These are phyloP conservation scores for Coniochaeta sp. DNA, from an alignment of 2,329 filamentous ascomycete genomes.

Conservation along the genomic window DNA sequence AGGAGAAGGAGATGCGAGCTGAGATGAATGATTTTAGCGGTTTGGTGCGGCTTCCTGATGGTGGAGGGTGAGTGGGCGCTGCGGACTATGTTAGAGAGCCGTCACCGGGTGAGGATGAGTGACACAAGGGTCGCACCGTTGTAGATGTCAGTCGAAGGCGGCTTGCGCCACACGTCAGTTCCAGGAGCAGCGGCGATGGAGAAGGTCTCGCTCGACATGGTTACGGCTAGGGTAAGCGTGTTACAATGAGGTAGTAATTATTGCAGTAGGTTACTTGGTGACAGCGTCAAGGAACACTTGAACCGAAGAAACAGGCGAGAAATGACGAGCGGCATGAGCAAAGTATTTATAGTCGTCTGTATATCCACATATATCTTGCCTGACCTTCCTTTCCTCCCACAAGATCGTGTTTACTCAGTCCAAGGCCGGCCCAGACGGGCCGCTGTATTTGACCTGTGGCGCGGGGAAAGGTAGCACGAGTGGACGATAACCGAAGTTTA, in stretches of 20 bases:
- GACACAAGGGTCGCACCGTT: constrained; percentile 37
- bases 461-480: neutral
- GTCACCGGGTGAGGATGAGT: constrained; percentile 16
- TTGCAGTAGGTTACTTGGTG: neutral
- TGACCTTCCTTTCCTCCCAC: neutral
- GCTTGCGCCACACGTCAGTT: constrained; percentile 74
- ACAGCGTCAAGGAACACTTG: neutral
- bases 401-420: neutral
- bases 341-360: neutral
- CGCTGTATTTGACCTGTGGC: neutral
- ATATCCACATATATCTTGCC: neutral
- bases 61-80: constrained; percentile 9
- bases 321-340: neutral
- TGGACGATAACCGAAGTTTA: neutral
- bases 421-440: neutral
- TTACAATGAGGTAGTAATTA: neutral
- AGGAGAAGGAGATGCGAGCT: constrained; percentile 54
- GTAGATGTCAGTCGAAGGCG: constrained; percentile 57
- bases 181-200: constrained; percentile 46
- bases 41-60: constrained; percentile 24
- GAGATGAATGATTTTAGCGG: constrained; percentile 52
- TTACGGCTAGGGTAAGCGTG: constrained; percentile 4
- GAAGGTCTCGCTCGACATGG: constrained; percentile 27
- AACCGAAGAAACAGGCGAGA: neutral
- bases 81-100: constrained; percentile 4